Percentiles rank a stretch among this genome's conserved stretches.
Conservation (phyloP, 441 rosid genomes). For the Adansonia grandidieri region DNA sequence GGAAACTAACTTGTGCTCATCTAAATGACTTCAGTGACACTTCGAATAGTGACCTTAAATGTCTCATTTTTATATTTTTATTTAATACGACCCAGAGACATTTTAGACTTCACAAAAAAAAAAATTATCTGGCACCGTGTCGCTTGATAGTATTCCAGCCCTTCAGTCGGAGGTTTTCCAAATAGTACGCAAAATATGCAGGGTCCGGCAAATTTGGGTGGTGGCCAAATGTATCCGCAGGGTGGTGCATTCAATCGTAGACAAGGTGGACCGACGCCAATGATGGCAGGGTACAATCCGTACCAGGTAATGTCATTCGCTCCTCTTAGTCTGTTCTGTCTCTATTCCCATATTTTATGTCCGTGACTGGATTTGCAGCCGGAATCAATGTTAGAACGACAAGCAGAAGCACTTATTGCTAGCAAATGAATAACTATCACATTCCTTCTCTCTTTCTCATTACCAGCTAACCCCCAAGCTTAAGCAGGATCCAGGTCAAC, state of each 20-base stretch:
- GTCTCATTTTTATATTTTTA: too few species aligned
- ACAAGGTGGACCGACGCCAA: slow-evolving; percentile 78
- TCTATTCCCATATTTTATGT: slow-evolving; percentile 20
- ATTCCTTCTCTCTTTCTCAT: background rate
- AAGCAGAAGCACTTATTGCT: background rate
- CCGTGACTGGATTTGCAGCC: slow-evolving; percentile 27
- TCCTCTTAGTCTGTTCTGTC: background rate
- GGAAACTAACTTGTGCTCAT: too few species aligned
- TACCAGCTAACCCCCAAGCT: background rate
- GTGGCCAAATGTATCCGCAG: slow-evolving; percentile 72
- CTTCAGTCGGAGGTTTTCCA: slow-evolving; percentile 72
- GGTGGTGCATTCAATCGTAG: slow-evolving; percentile 80
- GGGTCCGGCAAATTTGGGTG: slow-evolving; percentile 61
- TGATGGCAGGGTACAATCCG: slow-evolving; percentile 87
- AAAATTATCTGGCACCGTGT: too few species aligned
- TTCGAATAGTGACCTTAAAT: too few species aligned
- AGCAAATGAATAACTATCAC: background rate
- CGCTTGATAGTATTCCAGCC: slow-evolving; percentile 9
- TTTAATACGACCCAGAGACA: too few species aligned
- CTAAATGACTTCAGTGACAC: too few species aligned
- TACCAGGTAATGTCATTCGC: slow-evolving; percentile 58
- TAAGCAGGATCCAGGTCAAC: background rate
- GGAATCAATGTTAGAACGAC: background rate
- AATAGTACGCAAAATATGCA: slow-evolving; percentile 75
- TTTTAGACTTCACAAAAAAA: too few species aligned